Percentiles rank a stretch among this genome's conserved stretches.
These are phyloP conservation scores for Babesia bigemina DNA, from an alignment of 169 alveolate species.

Conservation along the genomic window DNA sequence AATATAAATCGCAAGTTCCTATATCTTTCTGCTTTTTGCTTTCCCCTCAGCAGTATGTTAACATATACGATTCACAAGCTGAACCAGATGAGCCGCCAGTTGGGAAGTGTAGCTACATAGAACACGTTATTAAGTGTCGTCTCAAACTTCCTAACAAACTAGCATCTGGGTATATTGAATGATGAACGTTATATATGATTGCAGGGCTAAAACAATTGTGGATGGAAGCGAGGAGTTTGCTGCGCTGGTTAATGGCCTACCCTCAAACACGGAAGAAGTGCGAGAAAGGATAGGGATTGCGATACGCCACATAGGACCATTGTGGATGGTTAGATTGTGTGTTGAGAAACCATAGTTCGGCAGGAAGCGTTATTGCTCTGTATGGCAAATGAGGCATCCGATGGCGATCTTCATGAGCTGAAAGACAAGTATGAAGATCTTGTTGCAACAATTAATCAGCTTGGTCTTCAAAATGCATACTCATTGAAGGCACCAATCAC, in stretches of 20 bases:
- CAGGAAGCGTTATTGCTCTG: constrained; percentile 56
- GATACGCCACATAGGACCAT: constrained; percentile 52
- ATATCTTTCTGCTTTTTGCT: constrained; percentile 49
- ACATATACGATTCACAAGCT: not conserved
- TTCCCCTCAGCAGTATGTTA: constrained; percentile 48
- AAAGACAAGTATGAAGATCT: constrained; percentile 19
- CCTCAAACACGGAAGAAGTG: constrained; percentile 11
- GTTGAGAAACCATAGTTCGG: not conserved
- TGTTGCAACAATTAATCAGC: not conserved
- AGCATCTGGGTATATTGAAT: constrained; percentile 48
- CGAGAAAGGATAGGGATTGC: constrained; percentile 36
- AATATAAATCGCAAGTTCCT: constrained; percentile 13
- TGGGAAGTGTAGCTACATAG: constrained; percentile 37
- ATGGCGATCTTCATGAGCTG: not conserved
- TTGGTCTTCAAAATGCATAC: constrained; percentile 41
- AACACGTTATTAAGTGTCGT: constrained; percentile 56
- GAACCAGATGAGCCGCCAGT: constrained; percentile 6
- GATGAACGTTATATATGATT: not conserved
- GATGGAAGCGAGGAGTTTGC: constrained; percentile 47
- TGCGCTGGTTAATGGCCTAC: constrained; percentile 2
- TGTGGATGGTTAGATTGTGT: constrained; percentile 49
- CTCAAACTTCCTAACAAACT: constrained; percentile 59
- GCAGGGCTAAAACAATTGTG: constrained; percentile 42
- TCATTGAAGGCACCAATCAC: constrained; percentile 58
- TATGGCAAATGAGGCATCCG: constrained; percentile 29